Conservation (phyloP, 371 early-diverging fungal species). For the Apophysomyces elegans region DNA sequence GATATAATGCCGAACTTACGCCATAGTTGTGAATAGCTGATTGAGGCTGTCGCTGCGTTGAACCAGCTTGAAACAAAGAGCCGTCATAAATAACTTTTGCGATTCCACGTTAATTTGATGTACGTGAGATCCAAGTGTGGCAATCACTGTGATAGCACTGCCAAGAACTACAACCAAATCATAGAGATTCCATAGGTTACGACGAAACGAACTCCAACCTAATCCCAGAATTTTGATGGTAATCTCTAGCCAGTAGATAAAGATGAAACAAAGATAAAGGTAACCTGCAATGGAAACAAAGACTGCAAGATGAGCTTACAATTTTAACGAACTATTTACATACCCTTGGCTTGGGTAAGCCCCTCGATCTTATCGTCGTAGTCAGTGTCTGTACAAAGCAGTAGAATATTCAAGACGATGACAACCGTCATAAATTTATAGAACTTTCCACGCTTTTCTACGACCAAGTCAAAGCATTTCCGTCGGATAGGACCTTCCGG, state of each 20-base stretch:
- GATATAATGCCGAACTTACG: slow-evolving; percentile 40
- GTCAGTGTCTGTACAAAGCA: slow-evolving; percentile 58
- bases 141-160: slow-evolving; percentile 51
- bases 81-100: slow-evolving; percentile 68
- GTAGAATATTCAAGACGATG: slow-evolving; percentile 56
- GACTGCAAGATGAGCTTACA: not conserved
- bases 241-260: slow-evolving; percentile 59
- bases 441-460: slow-evolving; percentile 58
- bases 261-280: slow-evolving; percentile 50
- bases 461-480: slow-evolving; percentile 50
- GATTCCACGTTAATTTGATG: slow-evolving; percentile 54
- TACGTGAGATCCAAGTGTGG: slow-evolving; percentile 30
- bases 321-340: not conserved
- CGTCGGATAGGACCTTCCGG: slow-evolving; percentile 44
- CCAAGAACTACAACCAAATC: slow-evolving; percentile 59
- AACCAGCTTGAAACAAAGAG: slow-evolving; percentile 67
- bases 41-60: slow-evolving; percentile 68
- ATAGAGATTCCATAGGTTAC: slow-evolving; percentile 68
- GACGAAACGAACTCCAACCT: slow-evolving; percentile 62
- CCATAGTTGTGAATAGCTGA: slow-evolving; percentile 71
- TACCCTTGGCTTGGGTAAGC: slow-evolving; percentile 39
- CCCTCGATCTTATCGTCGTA: slow-evolving; percentile 26
- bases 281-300: slow-evolving; percentile 34
- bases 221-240: slow-evolving; percentile 55
- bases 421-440: slow-evolving; percentile 53